Percentiles rank a stretch among this genome's conserved stretches.
Evolutionary conservation across 83 land plant species (phyloP).

Genomic region (Picea abies): DNA sequence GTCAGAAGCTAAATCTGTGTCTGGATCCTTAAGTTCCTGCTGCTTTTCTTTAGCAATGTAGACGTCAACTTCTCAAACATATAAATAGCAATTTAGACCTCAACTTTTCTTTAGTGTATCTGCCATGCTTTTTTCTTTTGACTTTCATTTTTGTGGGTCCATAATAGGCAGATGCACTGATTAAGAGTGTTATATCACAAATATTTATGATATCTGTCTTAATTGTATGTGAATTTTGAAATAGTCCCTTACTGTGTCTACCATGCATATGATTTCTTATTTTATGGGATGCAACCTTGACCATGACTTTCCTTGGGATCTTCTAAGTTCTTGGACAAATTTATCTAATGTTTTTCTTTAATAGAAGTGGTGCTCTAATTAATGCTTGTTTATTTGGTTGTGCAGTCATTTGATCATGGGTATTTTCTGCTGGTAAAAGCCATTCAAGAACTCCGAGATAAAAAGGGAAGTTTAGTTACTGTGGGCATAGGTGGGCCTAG

Average conservation of each 20-base stretch:
- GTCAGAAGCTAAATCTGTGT: too few species aligned
- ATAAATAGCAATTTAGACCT: too few species aligned
- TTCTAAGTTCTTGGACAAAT: neutral
- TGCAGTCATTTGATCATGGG: slow-evolving; percentile 94
- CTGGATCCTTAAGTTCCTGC: too few species aligned
- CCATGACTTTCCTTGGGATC: neutral
- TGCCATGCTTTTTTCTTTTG: too few species aligned
- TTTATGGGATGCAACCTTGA: neutral
- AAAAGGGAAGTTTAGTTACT: slow-evolving; percentile 75
- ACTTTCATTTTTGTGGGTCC: too few species aligned
- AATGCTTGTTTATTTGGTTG: slow-evolving; percentile 1
- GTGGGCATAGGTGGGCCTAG: slow-evolving; percentile 99
- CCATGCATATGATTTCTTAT: neutral
- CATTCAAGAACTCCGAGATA: slow-evolving; percentile 98
- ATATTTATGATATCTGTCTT: neutral
- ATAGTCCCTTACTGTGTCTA: neutral
- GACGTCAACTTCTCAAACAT: too few species aligned
- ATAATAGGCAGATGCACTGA: too few species aligned
- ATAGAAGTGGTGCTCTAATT: neutral
- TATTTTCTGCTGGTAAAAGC: slow-evolving; percentile 91
- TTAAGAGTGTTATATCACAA: too few species aligned
- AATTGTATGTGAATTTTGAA: neutral
- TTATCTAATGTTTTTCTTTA: neutral
- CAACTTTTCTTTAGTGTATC: too few species aligned
- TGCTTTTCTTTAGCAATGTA: too few species aligned